Percentiles rank a stretch among this genome's conserved stretches.
Conservation (phyloP, 345 rosid species). For the Laguncularia racemosa region DNA sequence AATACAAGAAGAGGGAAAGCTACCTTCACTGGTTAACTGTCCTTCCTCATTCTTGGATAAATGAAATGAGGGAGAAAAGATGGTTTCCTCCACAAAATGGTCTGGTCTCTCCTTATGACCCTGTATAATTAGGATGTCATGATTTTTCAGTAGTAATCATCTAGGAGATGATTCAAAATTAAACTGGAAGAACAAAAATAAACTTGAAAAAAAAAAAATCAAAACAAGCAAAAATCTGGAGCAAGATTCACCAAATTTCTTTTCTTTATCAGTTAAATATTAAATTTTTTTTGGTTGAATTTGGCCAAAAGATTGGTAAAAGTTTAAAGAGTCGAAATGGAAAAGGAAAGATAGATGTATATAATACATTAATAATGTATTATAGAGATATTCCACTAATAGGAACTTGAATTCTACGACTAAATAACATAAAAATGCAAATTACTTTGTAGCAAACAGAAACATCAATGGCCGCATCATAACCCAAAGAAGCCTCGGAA, state of each 20-base stretch:
- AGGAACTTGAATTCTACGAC: no score
- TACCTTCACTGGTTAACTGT: slow-evolving; percentile 39
- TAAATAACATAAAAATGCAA: neutral
- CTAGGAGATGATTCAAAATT: no score
- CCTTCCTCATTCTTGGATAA: slow-evolving; percentile 28
- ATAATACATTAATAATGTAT: no score
- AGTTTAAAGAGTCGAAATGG: neutral
- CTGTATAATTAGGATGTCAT: slow-evolving; percentile 17
- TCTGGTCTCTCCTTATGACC: slow-evolving; percentile 24
- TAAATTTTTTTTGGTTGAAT: no score
- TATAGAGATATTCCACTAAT: no score
- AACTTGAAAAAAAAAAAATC: no score
- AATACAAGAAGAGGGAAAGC: neutral
- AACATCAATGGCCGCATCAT: slow-evolving; percentile 22
- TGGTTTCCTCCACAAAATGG: slow-evolving; percentile 24
- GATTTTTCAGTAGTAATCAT: no score
- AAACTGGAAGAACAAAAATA: no score
- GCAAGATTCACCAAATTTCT: no score
- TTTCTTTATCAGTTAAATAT: no score
- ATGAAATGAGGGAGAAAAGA: slow-evolving; percentile 67
- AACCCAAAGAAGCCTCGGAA: slow-evolving; percentile 18
- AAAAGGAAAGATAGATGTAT: neutral
- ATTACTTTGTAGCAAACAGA: slow-evolving; percentile 35
- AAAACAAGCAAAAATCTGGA: no score
- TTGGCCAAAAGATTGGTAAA: neutral